Percentiles rank a stretch among this genome's conserved stretches.
Evolutionary conservation across 163 green algal species (phyloP).

Genomic region (Chloroidium sp.): DNA sequence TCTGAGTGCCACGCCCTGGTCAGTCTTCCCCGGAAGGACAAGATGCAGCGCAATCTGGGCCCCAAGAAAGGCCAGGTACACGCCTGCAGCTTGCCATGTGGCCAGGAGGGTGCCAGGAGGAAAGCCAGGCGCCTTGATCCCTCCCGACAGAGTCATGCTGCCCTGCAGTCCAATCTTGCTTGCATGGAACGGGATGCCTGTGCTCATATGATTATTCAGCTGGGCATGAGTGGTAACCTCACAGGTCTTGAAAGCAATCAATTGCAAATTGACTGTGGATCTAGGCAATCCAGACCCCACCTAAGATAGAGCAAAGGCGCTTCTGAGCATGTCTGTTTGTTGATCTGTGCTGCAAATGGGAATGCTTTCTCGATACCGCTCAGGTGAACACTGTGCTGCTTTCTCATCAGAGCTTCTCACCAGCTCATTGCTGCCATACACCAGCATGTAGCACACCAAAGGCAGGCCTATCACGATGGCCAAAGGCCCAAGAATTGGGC

Average conservation of each 20-base stretch:
- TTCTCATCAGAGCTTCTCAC: neutral
- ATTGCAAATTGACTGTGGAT: neutral
- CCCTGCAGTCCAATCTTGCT: neutral
- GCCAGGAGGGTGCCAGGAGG: slow-evolving; percentile 28
- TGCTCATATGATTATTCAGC: too few species aligned
- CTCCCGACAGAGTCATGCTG: neutral
- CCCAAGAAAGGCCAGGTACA: slow-evolving; percentile 63
- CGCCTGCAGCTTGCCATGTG: slow-evolving; percentile 36
- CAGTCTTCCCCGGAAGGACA: slow-evolving; percentile 57
- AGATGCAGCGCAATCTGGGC: slow-evolving; percentile 62
- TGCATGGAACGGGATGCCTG: neutral
- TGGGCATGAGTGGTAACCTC: neutral
- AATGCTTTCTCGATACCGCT: too few species aligned
- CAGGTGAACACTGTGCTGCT: neutral
- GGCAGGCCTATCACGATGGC: slow-evolving; percentile 67
- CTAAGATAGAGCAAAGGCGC: too few species aligned
- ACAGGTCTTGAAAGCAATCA: neutral
- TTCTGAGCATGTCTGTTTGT: too few species aligned
- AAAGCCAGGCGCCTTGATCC: neutral
- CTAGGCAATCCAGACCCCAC: too few species aligned
- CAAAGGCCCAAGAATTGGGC: slow-evolving; percentile 64
- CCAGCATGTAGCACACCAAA: slow-evolving; percentile 63
- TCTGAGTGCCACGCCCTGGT: slow-evolving; percentile 52
- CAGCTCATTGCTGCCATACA: slow-evolving; percentile 56
- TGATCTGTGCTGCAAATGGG: too few species aligned